Base-by-base conservation (phyloP, 306 rosid species). In the Styphnolobium japonicum region DNA sequence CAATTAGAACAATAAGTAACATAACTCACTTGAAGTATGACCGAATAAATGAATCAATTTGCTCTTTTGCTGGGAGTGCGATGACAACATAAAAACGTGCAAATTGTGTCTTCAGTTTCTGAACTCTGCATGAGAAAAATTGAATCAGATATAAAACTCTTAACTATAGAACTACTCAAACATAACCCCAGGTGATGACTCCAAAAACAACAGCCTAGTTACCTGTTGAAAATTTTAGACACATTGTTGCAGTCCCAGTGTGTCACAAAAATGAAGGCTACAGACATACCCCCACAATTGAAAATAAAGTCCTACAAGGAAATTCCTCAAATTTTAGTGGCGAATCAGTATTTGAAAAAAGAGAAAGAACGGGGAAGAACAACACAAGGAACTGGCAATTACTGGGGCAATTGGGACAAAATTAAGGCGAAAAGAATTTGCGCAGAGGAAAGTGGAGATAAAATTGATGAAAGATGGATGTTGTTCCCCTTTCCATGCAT, bases 201-300 rank as follows among this genome's bases (percentile, higher is more conserved):
- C 39, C 56, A 70, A 46, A 71, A 69, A 2, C 40, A 66, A 55
- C 42, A 86, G 77, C 40, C 40, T 14, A 18, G 18, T 82, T 68
- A 94, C 98, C 94, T 90, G 87, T 51, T 71, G 75, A 88, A 91
- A 80, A 88, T 51, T 36, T 89, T 75, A 5, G 89, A 81, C 65
- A 87, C 73, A 49, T 49, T 82, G 73, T 67, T 57, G 73, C 56
- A 37, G 72, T 90, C 97, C 90, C 92, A 88, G 71, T 82, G 84
- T n/a, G 97, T 91, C 72, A 89, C 83, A 68, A 92, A 94, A 42
- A 87, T 66, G 82, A 94, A 92, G 42, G 97, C 97, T 73, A 94
- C 94, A 0, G 97, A 94, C 60, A 88, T 80, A 53, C 97, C 94
- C 27, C 97, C 97, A 78, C 94, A 94, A 65, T 94, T 94, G 93